Conservation (phyloP, 192 early-diverging fungal genomes). For the Spinellus fusiger region DNA sequence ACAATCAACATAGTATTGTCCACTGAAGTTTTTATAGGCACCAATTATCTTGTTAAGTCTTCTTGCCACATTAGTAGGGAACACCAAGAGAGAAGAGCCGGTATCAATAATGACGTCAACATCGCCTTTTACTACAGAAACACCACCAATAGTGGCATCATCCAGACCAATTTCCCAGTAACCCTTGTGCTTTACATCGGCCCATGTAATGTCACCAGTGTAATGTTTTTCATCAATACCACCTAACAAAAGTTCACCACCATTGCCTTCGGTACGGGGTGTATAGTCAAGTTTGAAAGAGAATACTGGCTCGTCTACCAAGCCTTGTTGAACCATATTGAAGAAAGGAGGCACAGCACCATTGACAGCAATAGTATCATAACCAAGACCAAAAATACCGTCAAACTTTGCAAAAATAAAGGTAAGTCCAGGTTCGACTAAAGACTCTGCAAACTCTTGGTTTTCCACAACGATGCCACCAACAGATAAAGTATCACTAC, state of each 20-base stretch:
- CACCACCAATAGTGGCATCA: constrained; percentile 71
- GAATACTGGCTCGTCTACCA: constrained; percentile 86
- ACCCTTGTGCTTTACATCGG: constrained; percentile 81
- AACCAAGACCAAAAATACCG: constrained; percentile 91
- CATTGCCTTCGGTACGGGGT: constrained; percentile 41
- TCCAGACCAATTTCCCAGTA: constrained; percentile 98
- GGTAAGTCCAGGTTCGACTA: constrained; percentile 89
- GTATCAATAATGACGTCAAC: constrained; percentile 88
- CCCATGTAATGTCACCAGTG: constrained; percentile 67
- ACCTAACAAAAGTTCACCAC: constrained; percentile 92
- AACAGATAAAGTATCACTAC: constrained; percentile 62
- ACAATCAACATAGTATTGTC: constrained; percentile 83
- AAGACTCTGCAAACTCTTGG: constrained; percentile 92
- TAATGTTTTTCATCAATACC: constrained; percentile 75
- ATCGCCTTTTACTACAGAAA: constrained; percentile 56
- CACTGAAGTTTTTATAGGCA: constrained; percentile 85
- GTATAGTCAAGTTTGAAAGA: constrained; percentile 80
- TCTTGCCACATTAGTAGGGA: constrained; percentile 76
- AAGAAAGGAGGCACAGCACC: constrained; percentile 93
- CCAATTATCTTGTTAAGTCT: constrained; percentile 88
- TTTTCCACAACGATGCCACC: constrained; percentile 63
- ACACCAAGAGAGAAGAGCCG: constrained; percentile 79
- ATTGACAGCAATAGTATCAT: constrained; percentile 82
- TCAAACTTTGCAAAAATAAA: constrained; percentile 94
- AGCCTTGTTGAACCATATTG: constrained; percentile 72